phyloP scores from a whole-genome alignment of 768 basidiomycete genomes.

The Rhizopogon vulgaris region DNA sequence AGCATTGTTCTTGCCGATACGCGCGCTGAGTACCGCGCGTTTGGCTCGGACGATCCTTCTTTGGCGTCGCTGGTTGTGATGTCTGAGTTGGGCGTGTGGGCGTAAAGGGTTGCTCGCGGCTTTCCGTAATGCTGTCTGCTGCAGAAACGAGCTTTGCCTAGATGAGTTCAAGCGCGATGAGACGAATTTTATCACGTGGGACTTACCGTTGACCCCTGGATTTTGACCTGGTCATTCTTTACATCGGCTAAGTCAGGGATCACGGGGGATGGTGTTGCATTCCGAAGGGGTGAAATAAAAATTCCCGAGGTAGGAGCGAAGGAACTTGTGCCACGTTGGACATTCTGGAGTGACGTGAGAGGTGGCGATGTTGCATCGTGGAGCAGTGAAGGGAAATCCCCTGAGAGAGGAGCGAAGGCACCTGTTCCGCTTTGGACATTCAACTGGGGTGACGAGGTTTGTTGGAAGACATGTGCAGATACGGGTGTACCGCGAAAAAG shows the following conservation, averaged over 20 bases:
- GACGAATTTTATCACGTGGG: background rate
- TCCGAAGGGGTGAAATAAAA: slow-evolving; percentile 25
- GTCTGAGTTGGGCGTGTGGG: slow-evolving; percentile 15
- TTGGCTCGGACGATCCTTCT: slow-evolving; percentile 17
- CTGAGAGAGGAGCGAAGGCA: slow-evolving; percentile 17
- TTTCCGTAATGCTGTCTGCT: background rate
- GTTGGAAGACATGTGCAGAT: background rate
- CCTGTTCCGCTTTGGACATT: background rate
- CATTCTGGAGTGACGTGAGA: background rate
- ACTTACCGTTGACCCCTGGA: background rate
- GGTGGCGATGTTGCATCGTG: slow-evolving; percentile 1
- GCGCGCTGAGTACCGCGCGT: background rate
- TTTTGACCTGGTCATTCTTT: background rate
- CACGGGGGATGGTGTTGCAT: background rate
- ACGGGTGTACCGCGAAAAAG: background rate
- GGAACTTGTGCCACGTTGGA: background rate
- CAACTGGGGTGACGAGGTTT: background rate
- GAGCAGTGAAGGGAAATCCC: slow-evolving; percentile 25
- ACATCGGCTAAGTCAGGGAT: background rate
- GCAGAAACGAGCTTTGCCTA: background rate
- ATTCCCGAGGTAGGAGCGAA: slow-evolving; percentile 20
- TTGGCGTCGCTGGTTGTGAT: slow-evolving; percentile 19
- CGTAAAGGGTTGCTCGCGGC: slow-evolving; percentile 7
- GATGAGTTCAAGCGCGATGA: background rate
- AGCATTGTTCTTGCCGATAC: slow-evolving; percentile 15